A percentile compares a stretch with the other conserved stretches of the same genome.
Conservation (phyloP, 2,329 filamentous ascomycete genomes). For the Colletotrichum orbiculare region DNA sequence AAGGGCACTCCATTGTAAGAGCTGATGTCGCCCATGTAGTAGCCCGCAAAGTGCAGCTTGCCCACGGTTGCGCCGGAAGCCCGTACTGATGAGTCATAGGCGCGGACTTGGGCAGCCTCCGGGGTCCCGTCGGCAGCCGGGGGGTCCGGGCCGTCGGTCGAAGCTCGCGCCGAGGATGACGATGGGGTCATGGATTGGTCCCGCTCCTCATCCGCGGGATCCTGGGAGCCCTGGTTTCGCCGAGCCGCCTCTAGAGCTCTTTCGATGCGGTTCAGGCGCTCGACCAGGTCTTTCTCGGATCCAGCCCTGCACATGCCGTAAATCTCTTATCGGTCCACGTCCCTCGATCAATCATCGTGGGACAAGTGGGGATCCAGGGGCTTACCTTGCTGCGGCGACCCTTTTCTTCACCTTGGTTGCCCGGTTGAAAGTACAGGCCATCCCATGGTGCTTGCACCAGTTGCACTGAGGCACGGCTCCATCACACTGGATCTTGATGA, state of each 20-base stretch:
- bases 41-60: conserved; percentile 59
- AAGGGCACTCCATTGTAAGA: conserved; percentile 61
- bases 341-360: background rate
- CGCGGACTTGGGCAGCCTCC: conserved; percentile 21
- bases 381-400: conserved; percentile 25
- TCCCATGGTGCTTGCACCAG: conserved; percentile 61
- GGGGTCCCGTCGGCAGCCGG: conserved; percentile 21
- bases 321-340: conserved; percentile 2
- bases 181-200: conserved; percentile 21
- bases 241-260: conserved; percentile 45
- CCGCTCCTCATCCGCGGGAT: conserved; percentile 11
- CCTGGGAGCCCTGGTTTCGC: conserved; percentile 21
- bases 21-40: conserved; percentile 58
- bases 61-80: conserved; percentile 41
- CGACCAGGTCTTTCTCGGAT: conserved; percentile 45
- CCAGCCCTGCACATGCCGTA: conserved; percentile 34
- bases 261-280: conserved; percentile 54
- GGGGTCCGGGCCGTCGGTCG: conserved; percentile 11
- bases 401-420: conserved; percentile 33
- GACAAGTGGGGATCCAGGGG: background rate
- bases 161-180: conserved; percentile 21
- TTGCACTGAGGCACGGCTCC: conserved; percentile 55
- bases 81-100: conserved; percentile 21
- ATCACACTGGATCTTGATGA: conserved; percentile 61
- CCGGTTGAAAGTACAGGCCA: conserved; percentile 57